These are phyloP conservation scores for Diaporthe aspalathi DNA, from an alignment of 2,329 filamentous ascomycete species.

Conservation along the genomic window DNA sequence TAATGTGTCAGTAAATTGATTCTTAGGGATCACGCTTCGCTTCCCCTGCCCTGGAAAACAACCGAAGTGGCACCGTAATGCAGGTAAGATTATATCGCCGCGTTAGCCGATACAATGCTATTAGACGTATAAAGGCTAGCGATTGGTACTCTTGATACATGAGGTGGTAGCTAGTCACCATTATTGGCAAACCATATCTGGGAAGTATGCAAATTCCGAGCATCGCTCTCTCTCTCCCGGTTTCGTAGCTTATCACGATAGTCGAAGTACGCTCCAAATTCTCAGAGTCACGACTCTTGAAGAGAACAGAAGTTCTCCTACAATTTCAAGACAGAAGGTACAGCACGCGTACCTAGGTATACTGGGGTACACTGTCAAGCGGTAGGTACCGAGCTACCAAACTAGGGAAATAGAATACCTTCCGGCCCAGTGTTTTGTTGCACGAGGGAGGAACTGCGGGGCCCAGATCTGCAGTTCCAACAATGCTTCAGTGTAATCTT, in stretches of 20 bases:
- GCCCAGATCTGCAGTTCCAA: conserved; percentile 1
- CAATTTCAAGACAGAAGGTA: not conserved
- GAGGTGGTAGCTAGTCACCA: too few species aligned
- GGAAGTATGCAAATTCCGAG: not conserved
- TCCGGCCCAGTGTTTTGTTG: not conserved
- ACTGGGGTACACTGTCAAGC: not conserved
- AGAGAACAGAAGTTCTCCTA: not conserved
- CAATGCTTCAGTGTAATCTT: conserved; percentile 7
- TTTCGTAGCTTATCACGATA: too few species aligned
- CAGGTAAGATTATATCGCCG: too few species aligned
- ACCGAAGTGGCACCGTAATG: not conserved
- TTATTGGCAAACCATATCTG: not conserved
- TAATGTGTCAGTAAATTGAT: not conserved
- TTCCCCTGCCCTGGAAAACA: not conserved
- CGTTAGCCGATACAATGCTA: not conserved
- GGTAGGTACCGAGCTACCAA: not conserved
- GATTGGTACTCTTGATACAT: not conserved
- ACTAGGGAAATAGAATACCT: not conserved
- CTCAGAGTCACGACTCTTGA: too few species aligned
- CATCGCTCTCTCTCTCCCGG: not conserved
- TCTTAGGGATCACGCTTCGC: not conserved
- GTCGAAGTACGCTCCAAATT: not conserved
- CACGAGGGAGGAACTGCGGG: not conserved
- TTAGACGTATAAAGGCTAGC: not conserved
- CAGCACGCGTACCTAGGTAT: too few species aligned